Conservation (phyloP, 2,329 filamentous ascomycete species). For the Ophiocordyceps camponoti-leonardi region DNA sequence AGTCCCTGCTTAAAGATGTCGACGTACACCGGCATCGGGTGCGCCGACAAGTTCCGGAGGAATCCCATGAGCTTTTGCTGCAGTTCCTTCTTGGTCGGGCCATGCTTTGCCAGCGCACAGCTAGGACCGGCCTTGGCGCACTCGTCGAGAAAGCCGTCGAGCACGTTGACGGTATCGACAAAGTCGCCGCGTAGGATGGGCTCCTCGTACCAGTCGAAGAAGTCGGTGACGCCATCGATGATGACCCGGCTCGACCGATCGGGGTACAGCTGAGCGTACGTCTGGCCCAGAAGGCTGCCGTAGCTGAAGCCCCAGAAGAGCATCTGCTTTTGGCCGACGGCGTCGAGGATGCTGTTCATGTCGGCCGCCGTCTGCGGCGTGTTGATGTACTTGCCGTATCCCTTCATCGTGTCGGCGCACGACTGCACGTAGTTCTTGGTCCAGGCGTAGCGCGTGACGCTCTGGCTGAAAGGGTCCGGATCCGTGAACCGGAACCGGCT, state of each 20-base stretch:
- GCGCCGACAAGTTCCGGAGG: conserved; percentile 14
- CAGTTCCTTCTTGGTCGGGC: conserved; percentile 17
- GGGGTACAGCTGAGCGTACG: conserved; percentile 20
- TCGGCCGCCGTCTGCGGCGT: conserved; percentile 32
- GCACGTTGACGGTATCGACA: conserved; percentile 11
- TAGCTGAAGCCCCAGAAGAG: conserved; percentile 26
- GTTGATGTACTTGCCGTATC: conserved; percentile 26
- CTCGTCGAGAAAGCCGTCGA: conserved; percentile 16
- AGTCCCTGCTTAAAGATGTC: conserved; percentile 21
- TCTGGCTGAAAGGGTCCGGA: conserved; percentile 13
- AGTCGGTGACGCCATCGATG: conserved; percentile 18
- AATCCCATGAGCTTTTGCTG: conserved; percentile 14
- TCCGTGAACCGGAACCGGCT: conserved; percentile 1
- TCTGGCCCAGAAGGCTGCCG: conserved; percentile 21
- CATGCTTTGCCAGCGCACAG: conserved; percentile 23
- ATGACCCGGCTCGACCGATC: conserved; percentile 15
- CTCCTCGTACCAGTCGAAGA: conserved; percentile 15
- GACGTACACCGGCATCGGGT: conserved; percentile 24
- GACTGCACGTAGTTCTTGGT: conserved; percentile 21
- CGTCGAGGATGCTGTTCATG: conserved; percentile 31
- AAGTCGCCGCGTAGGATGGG: conserved; percentile 10
- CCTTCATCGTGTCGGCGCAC: conserved; percentile 25
- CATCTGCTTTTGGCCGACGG: conserved; percentile 13
- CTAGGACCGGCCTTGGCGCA: conserved; percentile 23
- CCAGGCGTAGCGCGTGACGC: conserved; percentile 22